Evolutionary conservation across 1,139 yeast genomes (phyloP).

Genomic region (Candida mesenterica): DNA sequence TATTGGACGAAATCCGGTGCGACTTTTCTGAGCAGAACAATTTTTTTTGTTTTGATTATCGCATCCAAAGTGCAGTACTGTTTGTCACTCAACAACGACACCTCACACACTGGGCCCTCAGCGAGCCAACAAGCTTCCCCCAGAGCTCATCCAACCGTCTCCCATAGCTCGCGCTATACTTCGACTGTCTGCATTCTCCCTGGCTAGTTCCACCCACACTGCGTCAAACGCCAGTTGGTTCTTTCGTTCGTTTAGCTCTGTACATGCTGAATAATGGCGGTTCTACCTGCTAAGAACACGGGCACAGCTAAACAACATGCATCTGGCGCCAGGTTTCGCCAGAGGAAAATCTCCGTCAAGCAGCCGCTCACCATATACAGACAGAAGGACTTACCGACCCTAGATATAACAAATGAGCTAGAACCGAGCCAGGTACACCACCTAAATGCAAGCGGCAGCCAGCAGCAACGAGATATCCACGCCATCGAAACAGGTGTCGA

Average conservation of each 20-base stretch:
- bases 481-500: constrained; percentile 98
- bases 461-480: constrained; percentile 79
- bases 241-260: no score
- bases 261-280: constrained; percentile 19
- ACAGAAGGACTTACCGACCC: constrained; percentile 77
- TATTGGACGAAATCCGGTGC: constrained; percentile 1
- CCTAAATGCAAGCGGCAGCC: constrained; percentile 38
- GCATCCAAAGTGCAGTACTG: no score
- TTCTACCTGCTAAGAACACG: constrained; percentile 21
- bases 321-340: constrained; percentile 75
- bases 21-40: not conserved
- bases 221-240: not conserved
- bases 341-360: constrained; percentile 86
- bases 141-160: no score
- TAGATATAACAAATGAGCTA: constrained; percentile 50
- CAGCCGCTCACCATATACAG: constrained; percentile 80
- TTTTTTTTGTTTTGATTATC: no score
- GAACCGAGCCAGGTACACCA: constrained; percentile 49
- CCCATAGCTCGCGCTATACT: no score
- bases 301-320: constrained; percentile 36
- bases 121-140: no score
- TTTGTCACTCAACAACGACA: no score
- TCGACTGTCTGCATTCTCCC: no score
- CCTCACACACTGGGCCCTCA: no score
- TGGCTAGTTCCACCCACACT: no score